Percentiles rank a stretch among this genome's conserved stretches.
Evolutionary conservation across 805 yeast species (phyloP).

Genomic region (Zygoascus biomembranicola): DNA sequence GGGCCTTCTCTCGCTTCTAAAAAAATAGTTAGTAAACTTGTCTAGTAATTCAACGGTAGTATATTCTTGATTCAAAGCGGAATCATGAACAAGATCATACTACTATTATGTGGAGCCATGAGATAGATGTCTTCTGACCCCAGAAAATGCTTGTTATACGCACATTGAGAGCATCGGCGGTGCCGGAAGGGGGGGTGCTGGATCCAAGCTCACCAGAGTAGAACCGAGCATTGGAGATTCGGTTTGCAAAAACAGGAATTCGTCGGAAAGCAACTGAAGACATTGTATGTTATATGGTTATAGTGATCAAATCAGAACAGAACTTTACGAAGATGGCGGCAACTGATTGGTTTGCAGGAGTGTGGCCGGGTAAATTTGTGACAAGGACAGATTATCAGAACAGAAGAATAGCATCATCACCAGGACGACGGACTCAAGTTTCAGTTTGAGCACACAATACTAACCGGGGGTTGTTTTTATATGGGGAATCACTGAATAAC

Average conservation of each 20-base stretch:
- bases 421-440: not conserved
- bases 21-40: conserved; percentile 11
- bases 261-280: conserved; percentile 2
- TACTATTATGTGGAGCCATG: too few relatives aligned
- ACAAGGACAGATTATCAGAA: not conserved
- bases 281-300: not conserved
- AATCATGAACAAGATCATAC: too few relatives aligned
- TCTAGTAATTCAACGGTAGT: too few relatives aligned
- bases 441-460: not conserved
- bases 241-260: not conserved
- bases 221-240: conserved; percentile 23
- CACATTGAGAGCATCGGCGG: conserved; percentile 53
- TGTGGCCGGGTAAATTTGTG: not conserved
- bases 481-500: not conserved
- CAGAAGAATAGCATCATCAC: not conserved
- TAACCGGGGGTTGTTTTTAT: too few relatives aligned
- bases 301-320: not conserved
- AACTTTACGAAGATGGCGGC: not conserved
- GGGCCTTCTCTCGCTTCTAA: conserved; percentile 84
- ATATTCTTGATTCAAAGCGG: too few relatives aligned
- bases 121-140: too few relatives aligned
- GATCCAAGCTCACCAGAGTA: conserved; percentile 45
- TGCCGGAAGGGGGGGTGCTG: conserved; percentile 51
- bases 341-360: not conserved
- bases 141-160: conserved; percentile 18